Percentiles rank a stretch among this genome's conserved stretches.
These are phyloP conservation scores for Pleurotus tuoliensis DNA, from an alignment of 768 basidiomycete species.

Conservation along the genomic window DNA sequence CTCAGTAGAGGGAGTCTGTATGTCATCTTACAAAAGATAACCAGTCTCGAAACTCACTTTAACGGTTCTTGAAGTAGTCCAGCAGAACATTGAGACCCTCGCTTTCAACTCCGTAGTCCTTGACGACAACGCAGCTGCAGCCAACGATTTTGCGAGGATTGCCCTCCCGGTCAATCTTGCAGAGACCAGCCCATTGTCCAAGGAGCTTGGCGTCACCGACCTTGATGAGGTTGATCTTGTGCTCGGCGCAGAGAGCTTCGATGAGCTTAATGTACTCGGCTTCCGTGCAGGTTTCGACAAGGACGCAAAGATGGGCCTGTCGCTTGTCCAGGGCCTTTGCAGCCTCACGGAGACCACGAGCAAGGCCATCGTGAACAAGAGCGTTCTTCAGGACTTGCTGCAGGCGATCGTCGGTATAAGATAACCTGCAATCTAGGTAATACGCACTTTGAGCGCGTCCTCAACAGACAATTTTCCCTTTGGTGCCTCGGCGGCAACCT, in stretches of 20 bases:
- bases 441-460: constrained; percentile 80
- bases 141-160: constrained; percentile 95
- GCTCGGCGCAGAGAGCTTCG: constrained; percentile 97
- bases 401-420: constrained; percentile 7
- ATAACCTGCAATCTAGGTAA: background rate
- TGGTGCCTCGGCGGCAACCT: constrained; percentile 84
- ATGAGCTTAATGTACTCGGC: constrained; percentile 99
- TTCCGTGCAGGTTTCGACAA: constrained; percentile 98
- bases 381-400: constrained; percentile 99
- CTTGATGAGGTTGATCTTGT: constrained; percentile 99
- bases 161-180: constrained; percentile 99
- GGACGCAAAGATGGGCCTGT: constrained; percentile 96
- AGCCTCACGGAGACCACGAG: constrained; percentile 95
- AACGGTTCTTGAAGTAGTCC: constrained; percentile 96
- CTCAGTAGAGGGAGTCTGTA: constrained; percentile 93
- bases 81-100: constrained; percentile 92
- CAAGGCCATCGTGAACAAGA: constrained; percentile 96
- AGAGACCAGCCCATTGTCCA: constrained; percentile 97
- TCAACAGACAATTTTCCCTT: constrained; percentile 96
- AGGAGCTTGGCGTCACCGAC: constrained; percentile 97
- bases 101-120: constrained; percentile 93
- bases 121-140: constrained; percentile 94
- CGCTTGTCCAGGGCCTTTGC: constrained; percentile 99
- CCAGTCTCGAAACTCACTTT: constrained; percentile 30
- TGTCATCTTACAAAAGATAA: constrained; percentile 54